Conservation (phyloP, 23 red algal genomes). For the Gracilariopsis chorda region DNA sequence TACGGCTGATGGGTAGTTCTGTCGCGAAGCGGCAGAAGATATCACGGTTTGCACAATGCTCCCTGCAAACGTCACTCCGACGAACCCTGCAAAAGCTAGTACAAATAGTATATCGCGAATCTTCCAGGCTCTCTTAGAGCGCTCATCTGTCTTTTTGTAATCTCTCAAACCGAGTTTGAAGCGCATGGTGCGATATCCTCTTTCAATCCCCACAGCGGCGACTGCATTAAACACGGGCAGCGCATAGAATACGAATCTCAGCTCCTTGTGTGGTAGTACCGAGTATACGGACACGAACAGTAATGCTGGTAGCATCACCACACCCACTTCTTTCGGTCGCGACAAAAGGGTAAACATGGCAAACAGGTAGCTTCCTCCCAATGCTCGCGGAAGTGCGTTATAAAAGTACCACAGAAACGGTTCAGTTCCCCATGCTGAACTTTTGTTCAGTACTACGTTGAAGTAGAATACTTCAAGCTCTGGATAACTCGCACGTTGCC, state of each 20-base stretch:
- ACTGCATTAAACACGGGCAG: constrained; percentile 65
- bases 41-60: neutral
- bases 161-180: too few species aligned
- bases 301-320: constrained; percentile 32
- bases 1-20: constrained; percentile 19
- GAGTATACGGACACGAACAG: constrained; percentile 78
- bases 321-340: neutral
- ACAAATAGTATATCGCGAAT: neutral
- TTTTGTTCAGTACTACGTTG: constrained; percentile 70
- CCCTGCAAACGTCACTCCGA: neutral
- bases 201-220: constrained; percentile 55
- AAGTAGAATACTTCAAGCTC: constrained; percentile 92
- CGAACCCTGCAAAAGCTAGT: neutral
- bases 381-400: constrained; percentile 76
- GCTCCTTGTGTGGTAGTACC: constrained; percentile 85
- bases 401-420: constrained; percentile 90
- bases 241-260: constrained; percentile 87
- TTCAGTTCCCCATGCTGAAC: constrained; percentile 62
- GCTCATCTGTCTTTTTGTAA: neutral
- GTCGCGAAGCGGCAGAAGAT: neutral
- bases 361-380: constrained; percentile 32
- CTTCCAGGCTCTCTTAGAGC: neutral
- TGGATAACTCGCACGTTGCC: constrained; percentile 69
- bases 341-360: neutral
- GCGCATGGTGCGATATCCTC: neutral